Percentiles rank a stretch among this genome's conserved stretches.
phyloP scores from a whole-genome alignment of 1,284 basidiomycete species.

The Veloboletus limbatus region DNA sequence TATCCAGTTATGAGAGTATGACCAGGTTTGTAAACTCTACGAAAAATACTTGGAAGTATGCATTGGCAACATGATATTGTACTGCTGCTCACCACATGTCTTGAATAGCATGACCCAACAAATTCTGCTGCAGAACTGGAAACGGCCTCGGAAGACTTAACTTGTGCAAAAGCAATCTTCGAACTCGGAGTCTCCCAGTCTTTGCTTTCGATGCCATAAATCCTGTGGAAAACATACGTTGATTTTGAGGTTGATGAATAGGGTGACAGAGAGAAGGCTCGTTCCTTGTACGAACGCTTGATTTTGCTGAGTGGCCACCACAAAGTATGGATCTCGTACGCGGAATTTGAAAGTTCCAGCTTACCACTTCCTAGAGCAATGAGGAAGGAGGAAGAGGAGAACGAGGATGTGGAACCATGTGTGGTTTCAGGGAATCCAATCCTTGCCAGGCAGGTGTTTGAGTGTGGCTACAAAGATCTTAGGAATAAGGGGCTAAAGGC shows the following conservation, averaged over 20 bases:
- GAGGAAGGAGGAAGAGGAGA: conserved; percentile 75
- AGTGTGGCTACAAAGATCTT: conserved; percentile 84
- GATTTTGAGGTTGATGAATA: conserved; percentile 92
- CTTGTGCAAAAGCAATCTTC: conserved; percentile 92
- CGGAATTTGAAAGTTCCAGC: conserved; percentile 70
- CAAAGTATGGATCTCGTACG: conserved; percentile 88
- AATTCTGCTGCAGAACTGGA: conserved; percentile 93
- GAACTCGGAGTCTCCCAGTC: conserved; percentile 91
- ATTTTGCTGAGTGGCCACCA: conserved; percentile 88
- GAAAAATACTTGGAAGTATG: conserved; percentile 90
- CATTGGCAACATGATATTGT: conserved; percentile 1
- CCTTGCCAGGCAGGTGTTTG: conserved; percentile 75
- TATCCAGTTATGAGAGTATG: conserved; percentile 85
- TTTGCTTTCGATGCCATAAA: conserved; percentile 96
- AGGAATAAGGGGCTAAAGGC: conserved; percentile 80
- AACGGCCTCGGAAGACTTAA: conserved; percentile 86
- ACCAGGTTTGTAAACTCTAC: conserved; percentile 89
- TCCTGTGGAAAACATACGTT: conserved; percentile 98
- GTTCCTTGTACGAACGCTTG: conserved; percentile 89
- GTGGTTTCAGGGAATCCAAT: conserved; percentile 69
- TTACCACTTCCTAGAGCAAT: conserved; percentile 65
- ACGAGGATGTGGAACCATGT: conserved; percentile 58
- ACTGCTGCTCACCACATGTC: conserved; percentile 3
- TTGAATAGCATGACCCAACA: conserved; percentile 74
- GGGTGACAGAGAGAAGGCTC: conserved; percentile 83